These are phyloP conservation scores for Exserohilum rostratum DNA, from an alignment of 2,329 filamentous ascomycete genomes.

Conservation along the genomic window DNA sequence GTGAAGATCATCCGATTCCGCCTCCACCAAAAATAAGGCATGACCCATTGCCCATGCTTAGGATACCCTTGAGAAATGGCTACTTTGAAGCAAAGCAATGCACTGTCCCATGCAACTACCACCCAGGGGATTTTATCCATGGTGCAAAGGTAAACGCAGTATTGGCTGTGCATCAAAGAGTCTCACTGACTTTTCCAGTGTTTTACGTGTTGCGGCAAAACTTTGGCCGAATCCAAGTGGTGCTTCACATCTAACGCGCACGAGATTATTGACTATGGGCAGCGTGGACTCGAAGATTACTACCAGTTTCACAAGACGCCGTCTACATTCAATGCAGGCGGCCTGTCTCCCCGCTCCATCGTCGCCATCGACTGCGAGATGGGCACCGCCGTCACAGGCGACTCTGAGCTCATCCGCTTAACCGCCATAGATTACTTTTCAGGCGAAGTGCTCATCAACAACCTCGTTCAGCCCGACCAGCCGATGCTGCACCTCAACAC, in stretches of 20 bases:
- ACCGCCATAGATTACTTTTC: conserved; percentile 59
- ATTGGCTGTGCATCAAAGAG: too few relatives aligned
- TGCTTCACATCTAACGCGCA: conserved; percentile 15
- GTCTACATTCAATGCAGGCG: neutral
- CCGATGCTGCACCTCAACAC: conserved; percentile 59
- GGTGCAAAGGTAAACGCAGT: neutral
- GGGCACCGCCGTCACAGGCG: conserved; percentile 54
- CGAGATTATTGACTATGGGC: conserved; percentile 3
- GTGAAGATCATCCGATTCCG: neutral
- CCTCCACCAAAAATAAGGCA: neutral
- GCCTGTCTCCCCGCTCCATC: conserved; percentile 9
- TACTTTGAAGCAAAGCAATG: neutral
- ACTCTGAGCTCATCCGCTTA: conserved; percentile 60
- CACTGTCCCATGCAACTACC: neutral
- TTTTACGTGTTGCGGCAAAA: conserved; percentile 16
- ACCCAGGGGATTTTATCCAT: neutral
- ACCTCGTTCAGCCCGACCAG: conserved; percentile 56
- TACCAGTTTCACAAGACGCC: conserved; percentile 21
- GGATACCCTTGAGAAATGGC: neutral
- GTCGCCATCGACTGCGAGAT: conserved; percentile 64
- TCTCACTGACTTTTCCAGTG: conserved; percentile 5
- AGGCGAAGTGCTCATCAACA: conserved; percentile 56
- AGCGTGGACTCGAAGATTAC: conserved; percentile 9
- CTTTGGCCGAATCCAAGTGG: conserved; percentile 9
- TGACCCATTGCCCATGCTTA: neutral